A percentile compares a stretch with the other conserved stretches of the same genome.
Conservation (phyloP, 352 stramenopile genomes). For the Phytophthora hibernalis region DNA sequence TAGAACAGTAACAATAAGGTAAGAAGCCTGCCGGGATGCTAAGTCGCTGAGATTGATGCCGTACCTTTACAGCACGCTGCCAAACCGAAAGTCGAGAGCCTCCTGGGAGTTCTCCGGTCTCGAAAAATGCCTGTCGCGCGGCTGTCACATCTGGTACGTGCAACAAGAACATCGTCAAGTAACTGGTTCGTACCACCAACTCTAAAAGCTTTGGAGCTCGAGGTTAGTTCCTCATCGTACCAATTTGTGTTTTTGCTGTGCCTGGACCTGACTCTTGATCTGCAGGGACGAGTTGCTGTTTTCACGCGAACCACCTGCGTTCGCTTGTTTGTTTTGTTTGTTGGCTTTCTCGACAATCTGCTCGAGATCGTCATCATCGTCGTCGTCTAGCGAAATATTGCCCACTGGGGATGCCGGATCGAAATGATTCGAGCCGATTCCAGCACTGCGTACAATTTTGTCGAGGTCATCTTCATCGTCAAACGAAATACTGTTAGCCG, state of each 20-base stretch:
- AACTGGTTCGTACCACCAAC: not conserved
- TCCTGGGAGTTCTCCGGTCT: slow-evolving; percentile 47
- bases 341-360: slow-evolving; percentile 66
- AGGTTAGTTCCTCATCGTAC: slow-evolving; percentile 23
- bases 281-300: slow-evolving; percentile 62
- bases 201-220: not conserved
- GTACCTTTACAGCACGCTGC: slow-evolving; percentile 59
- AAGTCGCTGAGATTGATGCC: not conserved
- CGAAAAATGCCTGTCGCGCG: slow-evolving; percentile 41
- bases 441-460: slow-evolving; percentile 23
- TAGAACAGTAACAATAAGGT: slow-evolving; percentile 4
- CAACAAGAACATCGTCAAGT: slow-evolving; percentile 9
- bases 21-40: not conserved
- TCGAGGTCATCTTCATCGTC: slow-evolving; percentile 38
- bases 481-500: slow-evolving; percentile 14
- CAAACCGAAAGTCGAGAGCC: slow-evolving; percentile 61
- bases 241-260: slow-evolving; percentile 34
- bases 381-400: slow-evolving; percentile 49
- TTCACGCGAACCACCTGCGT: slow-evolving; percentile 52
- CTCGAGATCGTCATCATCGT: slow-evolving; percentile 61
- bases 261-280: slow-evolving; percentile 67
- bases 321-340: slow-evolving; percentile 53
- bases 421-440: slow-evolving; percentile 3
- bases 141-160: slow-evolving; percentile 40
- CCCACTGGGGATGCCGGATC: not conserved